phyloP scores from a whole-genome alignment of 179 eudicot genomes.

The Silene noctiflora region DNA sequence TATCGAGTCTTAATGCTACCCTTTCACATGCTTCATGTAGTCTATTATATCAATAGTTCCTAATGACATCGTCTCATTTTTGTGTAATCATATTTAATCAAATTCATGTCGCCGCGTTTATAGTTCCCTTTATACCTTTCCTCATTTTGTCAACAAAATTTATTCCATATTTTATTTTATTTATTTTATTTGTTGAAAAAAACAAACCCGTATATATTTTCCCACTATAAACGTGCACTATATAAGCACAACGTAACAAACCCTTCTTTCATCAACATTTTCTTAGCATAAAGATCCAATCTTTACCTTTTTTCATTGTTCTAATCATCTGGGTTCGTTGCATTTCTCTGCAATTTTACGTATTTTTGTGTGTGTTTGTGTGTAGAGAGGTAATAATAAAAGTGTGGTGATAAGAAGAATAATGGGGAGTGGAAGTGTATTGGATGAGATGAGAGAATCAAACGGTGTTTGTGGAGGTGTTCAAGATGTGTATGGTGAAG shows the following conservation, averaged over 20 bases:
- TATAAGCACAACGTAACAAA: constrained; percentile 9
- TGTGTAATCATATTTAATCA: constrained; percentile 1
- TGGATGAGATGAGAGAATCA: constrained; percentile 35
- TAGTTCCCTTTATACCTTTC: not conserved
- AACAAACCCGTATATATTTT: not conserved
- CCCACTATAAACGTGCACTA: not conserved
- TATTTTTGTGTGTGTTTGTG: constrained; percentile 16
- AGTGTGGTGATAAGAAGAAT: constrained; percentile 17
- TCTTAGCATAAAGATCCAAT: not conserved
- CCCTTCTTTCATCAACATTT: not conserved
- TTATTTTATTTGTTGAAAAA: too few species aligned
- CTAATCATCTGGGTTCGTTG: constrained; percentile 18
- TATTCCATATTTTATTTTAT: not conserved
- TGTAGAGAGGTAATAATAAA: not conserved
- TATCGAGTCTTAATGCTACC: too few species aligned
- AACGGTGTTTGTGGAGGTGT: constrained; percentile 55
- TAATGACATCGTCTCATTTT: too few species aligned
- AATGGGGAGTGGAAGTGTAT: constrained; percentile 26
- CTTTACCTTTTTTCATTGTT: not conserved
- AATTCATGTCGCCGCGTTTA: constrained; percentile 2
- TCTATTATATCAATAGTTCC: too few species aligned
- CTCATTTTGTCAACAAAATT: not conserved
- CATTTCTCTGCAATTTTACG: constrained; percentile 6
- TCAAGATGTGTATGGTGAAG: constrained; percentile 67
- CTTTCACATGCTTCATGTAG: too few species aligned